A percentile compares a stretch with the other conserved stretches of the same genome.
Conservation (phyloP, 257 asterid genomes). For the Scutellaria minor region DNA sequence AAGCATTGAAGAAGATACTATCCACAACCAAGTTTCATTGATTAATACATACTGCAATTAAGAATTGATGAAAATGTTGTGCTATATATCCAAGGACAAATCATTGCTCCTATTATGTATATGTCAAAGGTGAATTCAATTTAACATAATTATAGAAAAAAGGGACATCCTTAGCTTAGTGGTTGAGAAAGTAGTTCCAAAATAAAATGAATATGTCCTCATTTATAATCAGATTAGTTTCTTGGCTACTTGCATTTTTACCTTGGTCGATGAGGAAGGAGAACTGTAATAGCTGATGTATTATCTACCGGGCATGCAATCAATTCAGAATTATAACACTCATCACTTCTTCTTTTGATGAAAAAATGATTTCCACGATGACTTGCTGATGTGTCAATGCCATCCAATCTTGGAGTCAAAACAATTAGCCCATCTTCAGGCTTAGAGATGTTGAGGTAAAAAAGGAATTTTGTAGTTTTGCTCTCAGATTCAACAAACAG, state of each 20-base stretch:
- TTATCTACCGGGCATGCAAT: constrained; percentile 83
- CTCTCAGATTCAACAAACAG: constrained; percentile 82
- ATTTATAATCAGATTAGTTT: constrained; percentile 20
- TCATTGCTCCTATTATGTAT: constrained; percentile 2
- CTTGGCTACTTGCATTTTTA: constrained; percentile 36
- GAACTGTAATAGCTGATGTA: constrained; percentile 58
- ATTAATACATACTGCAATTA: not conserved
- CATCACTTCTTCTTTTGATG: constrained; percentile 78
- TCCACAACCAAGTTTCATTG: constrained; percentile 27
- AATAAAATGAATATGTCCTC: not conserved
- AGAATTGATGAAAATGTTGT: not conserved
- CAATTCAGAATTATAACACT: constrained; percentile 82
- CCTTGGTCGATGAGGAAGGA: constrained; percentile 94
- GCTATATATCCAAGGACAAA: not conserved
- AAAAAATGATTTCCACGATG: constrained; percentile 96
- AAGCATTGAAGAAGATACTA: constrained; percentile 23
- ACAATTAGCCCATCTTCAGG: constrained; percentile 64
- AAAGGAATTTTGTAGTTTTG: constrained; percentile 81
- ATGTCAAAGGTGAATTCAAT: constrained; percentile 8
- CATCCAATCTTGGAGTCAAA: constrained; percentile 78
- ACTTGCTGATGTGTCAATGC: constrained; percentile 81
- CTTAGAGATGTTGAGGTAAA: constrained; percentile 73
- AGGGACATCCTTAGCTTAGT: not conserved
- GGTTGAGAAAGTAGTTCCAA: too few relatives aligned
- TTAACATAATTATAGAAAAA: not conserved